Evolutionary conservation across 257 asterid genomes (phyloP).

Genomic region (Paraleonurus japonicus): DNA sequence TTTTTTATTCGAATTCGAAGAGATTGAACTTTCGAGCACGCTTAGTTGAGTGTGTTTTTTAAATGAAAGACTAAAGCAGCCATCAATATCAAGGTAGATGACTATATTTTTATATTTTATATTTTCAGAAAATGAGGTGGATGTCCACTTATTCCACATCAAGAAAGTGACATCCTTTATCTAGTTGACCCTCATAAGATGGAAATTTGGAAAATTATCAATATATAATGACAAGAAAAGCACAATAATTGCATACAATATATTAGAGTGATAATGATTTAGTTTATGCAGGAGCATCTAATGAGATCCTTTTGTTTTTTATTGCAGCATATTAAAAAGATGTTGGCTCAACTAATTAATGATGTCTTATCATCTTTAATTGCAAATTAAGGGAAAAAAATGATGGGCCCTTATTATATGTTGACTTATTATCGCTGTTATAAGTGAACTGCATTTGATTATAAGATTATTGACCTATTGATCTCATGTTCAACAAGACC

Average conservation of each 20-base stretch:
- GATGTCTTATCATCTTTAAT: conserved; percentile 32
- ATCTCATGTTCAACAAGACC: background rate
- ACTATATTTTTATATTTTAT: background rate
- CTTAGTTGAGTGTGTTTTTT: background rate
- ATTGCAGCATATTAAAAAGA: too few relatives aligned
- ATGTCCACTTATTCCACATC: conserved; percentile 29
- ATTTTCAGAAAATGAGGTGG: conserved; percentile 9
- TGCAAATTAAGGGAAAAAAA: background rate
- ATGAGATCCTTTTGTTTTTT: background rate
- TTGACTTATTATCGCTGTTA: conserved; percentile 31
- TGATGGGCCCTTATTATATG: conserved; percentile 14
- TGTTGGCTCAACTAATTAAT: conserved; percentile 10
- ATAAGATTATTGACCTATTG: conserved; percentile 32
- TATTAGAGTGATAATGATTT: conserved; percentile 17
- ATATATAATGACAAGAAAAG: conserved; percentile 9
- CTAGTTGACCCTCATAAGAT: conserved; percentile 14
- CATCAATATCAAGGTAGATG: conserved; percentile 28
- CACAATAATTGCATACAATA: conserved; percentile 22
- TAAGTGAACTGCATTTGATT: conserved; percentile 39
- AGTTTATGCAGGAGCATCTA: conserved; percentile 20
- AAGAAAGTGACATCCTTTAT: conserved; percentile 13
- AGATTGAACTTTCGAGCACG: background rate
- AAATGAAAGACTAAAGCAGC: conserved; percentile 9
- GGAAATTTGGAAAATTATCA: background rate
- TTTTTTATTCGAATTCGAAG: too few relatives aligned